phyloP scores from a whole-genome alignment of 2,329 filamentous ascomycete genomes.

The Fusarium coffeatum region DNA sequence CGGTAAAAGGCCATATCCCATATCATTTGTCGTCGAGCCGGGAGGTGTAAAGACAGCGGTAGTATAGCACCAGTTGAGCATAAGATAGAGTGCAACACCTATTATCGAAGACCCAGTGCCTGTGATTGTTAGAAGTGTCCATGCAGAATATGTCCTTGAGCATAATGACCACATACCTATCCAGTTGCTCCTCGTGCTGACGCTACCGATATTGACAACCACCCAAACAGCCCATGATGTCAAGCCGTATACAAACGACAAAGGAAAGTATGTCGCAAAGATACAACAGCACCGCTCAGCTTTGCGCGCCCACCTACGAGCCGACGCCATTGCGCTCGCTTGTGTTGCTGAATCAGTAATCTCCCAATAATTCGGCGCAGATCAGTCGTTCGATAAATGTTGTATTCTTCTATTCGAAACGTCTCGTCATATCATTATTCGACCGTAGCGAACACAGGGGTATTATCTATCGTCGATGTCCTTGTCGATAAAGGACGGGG shows the following conservation, averaged over 20 bases:
- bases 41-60: conserved; percentile 93
- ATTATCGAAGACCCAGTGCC: conserved; percentile 68
- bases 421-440: conserved; percentile 29
- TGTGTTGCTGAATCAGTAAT: background rate
- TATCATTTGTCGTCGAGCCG: conserved; percentile 73
- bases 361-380: background rate
- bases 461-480: conserved; percentile 11
- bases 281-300: conserved; percentile 87
- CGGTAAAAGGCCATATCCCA: conserved; percentile 84
- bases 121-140: conserved; percentile 45
- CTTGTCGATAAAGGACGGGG: background rate
- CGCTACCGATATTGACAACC: conserved; percentile 76
- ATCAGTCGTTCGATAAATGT: background rate
- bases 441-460: conserved; percentile 25
- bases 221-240: conserved; percentile 97
- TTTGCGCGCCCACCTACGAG: conserved; percentile 73
- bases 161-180: conserved; percentile 60
- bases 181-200: conserved; percentile 64
- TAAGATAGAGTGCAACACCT: conserved; percentile 76
- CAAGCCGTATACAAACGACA: conserved; percentile 87
- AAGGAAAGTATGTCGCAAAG: conserved; percentile 83
- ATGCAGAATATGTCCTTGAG: background rate
- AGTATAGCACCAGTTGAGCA: conserved; percentile 91
- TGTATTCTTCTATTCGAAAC: conserved; percentile 5
- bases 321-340: conserved; percentile 54